Conservation (phyloP, 441 rosid genomes). For the Mallotus repandus region DNA sequence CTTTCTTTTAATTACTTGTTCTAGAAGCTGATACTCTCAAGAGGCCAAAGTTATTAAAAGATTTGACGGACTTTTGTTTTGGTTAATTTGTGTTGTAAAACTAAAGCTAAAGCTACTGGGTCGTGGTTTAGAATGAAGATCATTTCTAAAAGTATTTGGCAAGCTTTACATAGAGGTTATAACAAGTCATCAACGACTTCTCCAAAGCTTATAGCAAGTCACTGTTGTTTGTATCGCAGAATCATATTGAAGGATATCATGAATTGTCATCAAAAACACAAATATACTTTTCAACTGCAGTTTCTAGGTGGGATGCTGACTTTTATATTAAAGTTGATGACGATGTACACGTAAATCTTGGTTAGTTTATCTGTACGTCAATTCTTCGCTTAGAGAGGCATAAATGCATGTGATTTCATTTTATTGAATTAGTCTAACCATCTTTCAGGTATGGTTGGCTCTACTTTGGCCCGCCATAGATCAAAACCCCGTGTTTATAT, state of each 20-base stretch:
- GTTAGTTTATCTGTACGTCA: conserved; percentile 45
- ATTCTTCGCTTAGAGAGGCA: conserved; percentile 11
- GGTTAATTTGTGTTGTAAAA: not conserved
- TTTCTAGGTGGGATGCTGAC: conserved; percentile 93
- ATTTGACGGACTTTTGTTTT: not conserved
- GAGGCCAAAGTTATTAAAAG: not conserved
- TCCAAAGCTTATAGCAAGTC: conserved; percentile 7
- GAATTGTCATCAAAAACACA: conserved; percentile 84
- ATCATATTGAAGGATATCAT: conserved; percentile 86
- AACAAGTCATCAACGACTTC: not conserved
- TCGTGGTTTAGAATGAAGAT: not conserved
- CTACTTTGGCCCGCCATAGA: conserved; percentile 85
- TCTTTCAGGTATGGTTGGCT: conserved; percentile 75
- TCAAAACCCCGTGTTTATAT: conserved; percentile 77
- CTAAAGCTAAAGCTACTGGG: conserved; percentile 2
- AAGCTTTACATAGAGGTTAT: not conserved
- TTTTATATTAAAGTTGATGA: conserved; percentile 91
- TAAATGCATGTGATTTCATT: conserved; percentile 9
- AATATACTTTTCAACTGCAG: conserved; percentile 74
- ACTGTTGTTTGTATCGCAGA: conserved; percentile 48
- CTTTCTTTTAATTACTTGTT: not conserved
- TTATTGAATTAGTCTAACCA: conserved; percentile 17
- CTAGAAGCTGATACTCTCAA: not conserved
- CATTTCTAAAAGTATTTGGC: conserved; percentile 1
- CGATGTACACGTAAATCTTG: conserved; percentile 89